These are phyloP conservation scores for Cryptosporidium sp. DNA, from an alignment of 169 alveolate species.

Conservation along the genomic window DNA sequence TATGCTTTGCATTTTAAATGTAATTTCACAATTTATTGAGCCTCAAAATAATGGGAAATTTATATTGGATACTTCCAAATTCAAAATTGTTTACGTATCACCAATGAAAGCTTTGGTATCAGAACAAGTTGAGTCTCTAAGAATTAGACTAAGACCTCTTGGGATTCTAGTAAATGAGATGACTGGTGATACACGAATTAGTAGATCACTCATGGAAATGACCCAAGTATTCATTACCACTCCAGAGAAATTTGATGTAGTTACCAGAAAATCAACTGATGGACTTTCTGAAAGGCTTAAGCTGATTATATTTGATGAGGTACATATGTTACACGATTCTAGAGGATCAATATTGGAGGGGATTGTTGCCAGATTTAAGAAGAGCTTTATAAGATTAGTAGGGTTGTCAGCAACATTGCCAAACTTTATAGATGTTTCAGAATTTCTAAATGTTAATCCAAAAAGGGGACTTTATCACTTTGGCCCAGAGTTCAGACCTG, in stretches of 20 bases:
- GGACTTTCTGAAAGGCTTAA: slow-evolving; percentile 93
- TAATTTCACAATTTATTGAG: slow-evolving; percentile 82
- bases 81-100: slow-evolving; percentile 97
- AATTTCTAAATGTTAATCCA: slow-evolving; percentile 93
- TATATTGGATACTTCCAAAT: slow-evolving; percentile 78
- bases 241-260: slow-evolving; percentile 99
- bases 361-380: slow-evolving; percentile 96
- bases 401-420: slow-evolving; percentile 99
- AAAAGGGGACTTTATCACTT: slow-evolving; percentile 94
- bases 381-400: slow-evolving; percentile 86
- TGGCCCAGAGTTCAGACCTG: slow-evolving; percentile 98
- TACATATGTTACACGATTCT: slow-evolving; percentile 98
- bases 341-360: slow-evolving; percentile 99
- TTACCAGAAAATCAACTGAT: slow-evolving; percentile 98
- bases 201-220: slow-evolving; percentile 95
- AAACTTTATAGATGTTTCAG: slow-evolving; percentile 98
- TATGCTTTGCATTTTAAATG: slow-evolving; percentile 95
- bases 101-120: slow-evolving; percentile 99
- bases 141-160: slow-evolving; percentile 82
- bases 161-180: slow-evolving; percentile 94
- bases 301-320: slow-evolving; percentile 98
- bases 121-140: slow-evolving; percentile 90
- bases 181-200: slow-evolving; percentile 95
- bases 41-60: slow-evolving; percentile 41
- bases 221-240: slow-evolving; percentile 99